Base-by-base conservation (phyloP, 2,329 filamentous ascomycete species). In the Fusarium incarnatum region DNA sequence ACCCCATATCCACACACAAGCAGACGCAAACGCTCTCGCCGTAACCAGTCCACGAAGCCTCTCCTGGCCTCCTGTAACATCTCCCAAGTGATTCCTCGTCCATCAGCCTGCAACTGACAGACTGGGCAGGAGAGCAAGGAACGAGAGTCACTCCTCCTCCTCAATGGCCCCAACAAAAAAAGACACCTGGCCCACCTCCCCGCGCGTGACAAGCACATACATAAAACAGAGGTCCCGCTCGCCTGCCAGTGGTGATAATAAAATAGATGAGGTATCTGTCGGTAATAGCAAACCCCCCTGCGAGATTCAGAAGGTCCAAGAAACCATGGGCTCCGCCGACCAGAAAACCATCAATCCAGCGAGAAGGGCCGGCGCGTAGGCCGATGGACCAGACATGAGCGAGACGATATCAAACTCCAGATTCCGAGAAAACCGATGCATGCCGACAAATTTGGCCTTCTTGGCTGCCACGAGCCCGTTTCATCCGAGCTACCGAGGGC, bases 341-440 rank as follows among this genome's bases (percentile, higher is more conserved):
- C 60, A 64, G 61, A 71, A 70, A 72, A 70, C 72, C 74, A 74
- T 70, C 74, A 73, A 75, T 75, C 73, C 68, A 67, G 69, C 68
- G 67, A 72, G 58, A 72, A 71, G 58, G 60, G 48, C 74, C 68
- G 72, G 63, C 67, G 59, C 69, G 62, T 67, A 70, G 69, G 72
- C 69, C 64, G 67, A 68, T 70, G 65, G 60, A 73, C 75, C 73
- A 75, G 75, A 75, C 73, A 74, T 69, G 73, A 75, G 72, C 75
- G 75, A 78, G 77, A 77, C 76, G 74, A 80, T 79, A 80, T 80
- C 78, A 80, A 81, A 80, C 79, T 81, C 80, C 79, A 79, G 75
- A 80, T 78, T 79, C 78, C 77, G 77, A 79, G 74, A 79, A 76
- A 81, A 77, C 77, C 77, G 63, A 78, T 79, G 77, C 77, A 79